phyloP scores from a whole-genome alignment of 768 basidiomycete genomes.

The Boletus pseudo-olivaceus region DNA sequence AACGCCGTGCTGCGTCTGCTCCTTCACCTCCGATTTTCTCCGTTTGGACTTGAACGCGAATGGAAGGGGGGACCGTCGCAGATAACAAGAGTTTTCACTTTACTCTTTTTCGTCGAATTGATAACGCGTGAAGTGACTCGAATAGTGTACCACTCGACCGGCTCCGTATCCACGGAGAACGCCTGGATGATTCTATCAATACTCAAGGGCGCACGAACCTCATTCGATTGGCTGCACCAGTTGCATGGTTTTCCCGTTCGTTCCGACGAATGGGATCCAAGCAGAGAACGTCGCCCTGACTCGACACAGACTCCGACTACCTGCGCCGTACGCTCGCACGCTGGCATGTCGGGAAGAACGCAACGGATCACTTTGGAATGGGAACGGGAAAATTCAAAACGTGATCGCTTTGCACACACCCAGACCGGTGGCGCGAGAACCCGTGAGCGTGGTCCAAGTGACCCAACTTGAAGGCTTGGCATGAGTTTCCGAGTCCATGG shows the following conservation, averaged over 20 bases:
- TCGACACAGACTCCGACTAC: neutral
- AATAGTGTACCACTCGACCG: neutral
- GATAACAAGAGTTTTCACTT: neutral
- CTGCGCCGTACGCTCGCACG: neutral
- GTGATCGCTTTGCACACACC: too few species aligned
- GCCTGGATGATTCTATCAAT: neutral
- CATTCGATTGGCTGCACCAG: neutral
- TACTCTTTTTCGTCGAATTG: neutral
- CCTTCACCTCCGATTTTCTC: neutral
- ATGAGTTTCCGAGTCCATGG: neutral
- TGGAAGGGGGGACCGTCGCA: neutral
- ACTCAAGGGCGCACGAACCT: neutral
- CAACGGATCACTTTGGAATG: neutral
- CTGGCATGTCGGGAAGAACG: neutral
- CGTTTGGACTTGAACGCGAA: neutral
- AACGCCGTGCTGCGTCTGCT: neutral
- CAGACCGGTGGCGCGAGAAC: neutral
- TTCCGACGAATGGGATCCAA: neutral
- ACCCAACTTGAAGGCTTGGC: neutral
- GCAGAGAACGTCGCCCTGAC: neutral
- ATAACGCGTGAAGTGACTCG: neutral
- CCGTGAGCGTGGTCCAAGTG: neutral
- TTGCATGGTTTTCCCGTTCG: neutral
- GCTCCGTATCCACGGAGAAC: neutral
- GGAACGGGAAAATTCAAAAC: neutral